Evolutionary conservation across 2,329 filamentous ascomycete genomes (phyloP).

Genomic region (Madurella mycetomatis): DNA sequence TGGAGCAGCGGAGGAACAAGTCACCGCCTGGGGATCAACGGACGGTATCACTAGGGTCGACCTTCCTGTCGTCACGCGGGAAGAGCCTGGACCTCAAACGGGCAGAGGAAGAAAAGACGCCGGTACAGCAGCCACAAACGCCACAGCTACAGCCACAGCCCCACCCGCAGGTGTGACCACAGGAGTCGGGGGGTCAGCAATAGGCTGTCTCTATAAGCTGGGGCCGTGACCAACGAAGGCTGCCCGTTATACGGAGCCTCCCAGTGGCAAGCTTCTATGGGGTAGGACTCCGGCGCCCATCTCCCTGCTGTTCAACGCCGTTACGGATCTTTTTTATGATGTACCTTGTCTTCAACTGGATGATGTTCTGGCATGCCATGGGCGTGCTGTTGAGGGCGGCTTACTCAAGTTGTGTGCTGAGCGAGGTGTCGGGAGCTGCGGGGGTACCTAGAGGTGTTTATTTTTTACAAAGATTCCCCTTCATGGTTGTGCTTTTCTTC

Average conservation of each 20-base stretch:
- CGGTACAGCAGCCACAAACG: background rate
- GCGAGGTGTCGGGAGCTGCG: background rate
- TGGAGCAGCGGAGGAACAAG: conserved; percentile 52
- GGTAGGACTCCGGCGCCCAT: too few species aligned
- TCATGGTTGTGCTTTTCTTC: background rate
- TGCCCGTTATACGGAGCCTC: too few species aligned
- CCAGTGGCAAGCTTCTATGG: too few species aligned
- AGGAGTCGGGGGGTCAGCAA: background rate
- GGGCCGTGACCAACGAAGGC: too few species aligned
- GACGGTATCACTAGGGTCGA: conserved; percentile 26
- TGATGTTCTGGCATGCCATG: background rate
- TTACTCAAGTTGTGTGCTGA: background rate
- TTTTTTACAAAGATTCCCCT: background rate
- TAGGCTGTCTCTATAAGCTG: too few species aligned
- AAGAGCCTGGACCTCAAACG: conserved; percentile 48
- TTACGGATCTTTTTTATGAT: conserved; percentile 5
- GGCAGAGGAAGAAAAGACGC: conserved; percentile 34
- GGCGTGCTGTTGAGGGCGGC: background rate
- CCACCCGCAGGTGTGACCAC: background rate
- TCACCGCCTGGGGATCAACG: conserved; percentile 45
- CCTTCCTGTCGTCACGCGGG: conserved; percentile 35
- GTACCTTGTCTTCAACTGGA: conserved; percentile 1
- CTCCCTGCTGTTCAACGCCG: conserved; percentile 1
- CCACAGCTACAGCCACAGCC: background rate
- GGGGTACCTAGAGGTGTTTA: background rate